Conservation (phyloP, 2,329 filamentous ascomycete genomes). For the Cercospora sp. region DNA sequence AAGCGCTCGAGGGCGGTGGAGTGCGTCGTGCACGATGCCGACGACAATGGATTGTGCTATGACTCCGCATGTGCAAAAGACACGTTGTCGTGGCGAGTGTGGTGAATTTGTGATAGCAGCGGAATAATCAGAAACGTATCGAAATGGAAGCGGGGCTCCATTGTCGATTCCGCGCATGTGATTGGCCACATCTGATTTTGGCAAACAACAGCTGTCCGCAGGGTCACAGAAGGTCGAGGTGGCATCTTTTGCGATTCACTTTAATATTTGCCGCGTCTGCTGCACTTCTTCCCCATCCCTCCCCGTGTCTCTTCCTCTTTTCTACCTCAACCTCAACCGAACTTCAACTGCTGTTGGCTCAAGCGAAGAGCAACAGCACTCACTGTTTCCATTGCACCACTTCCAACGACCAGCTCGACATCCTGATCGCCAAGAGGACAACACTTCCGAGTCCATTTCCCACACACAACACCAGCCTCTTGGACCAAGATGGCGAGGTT, state of each 20-base stretch:
- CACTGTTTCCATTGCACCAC: neutral
- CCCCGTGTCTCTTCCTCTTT: neutral
- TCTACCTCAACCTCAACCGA: neutral
- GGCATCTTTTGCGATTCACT: conserved; percentile 2
- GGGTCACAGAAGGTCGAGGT: conserved; percentile 4
- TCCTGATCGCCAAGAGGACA: conserved; percentile 3
- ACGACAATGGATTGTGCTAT: neutral
- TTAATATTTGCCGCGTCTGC: neutral
- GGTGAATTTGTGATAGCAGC: neutral
- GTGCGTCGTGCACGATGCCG: neutral
- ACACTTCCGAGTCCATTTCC: conserved; percentile 8
- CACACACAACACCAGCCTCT: conserved; percentile 31
- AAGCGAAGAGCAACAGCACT: neutral
- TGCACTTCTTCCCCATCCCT: neutral
- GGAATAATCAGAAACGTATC: neutral
- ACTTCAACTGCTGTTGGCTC: neutral
- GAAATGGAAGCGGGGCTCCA: neutral
- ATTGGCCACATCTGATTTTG: neutral
- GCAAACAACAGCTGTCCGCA: conserved; percentile 7
- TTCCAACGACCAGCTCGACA: neutral
- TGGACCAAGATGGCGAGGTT: conserved; percentile 38
- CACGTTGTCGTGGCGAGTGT: neutral
- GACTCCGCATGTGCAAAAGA: neutral
- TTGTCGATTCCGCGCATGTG: neutral
- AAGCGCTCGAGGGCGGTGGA: neutral